Evolutionary conservation across 1,139 yeast species (phyloP), one percentile per base, ranked within the genome.

Genomic region (Trichomonascaceae sp.): DNA sequence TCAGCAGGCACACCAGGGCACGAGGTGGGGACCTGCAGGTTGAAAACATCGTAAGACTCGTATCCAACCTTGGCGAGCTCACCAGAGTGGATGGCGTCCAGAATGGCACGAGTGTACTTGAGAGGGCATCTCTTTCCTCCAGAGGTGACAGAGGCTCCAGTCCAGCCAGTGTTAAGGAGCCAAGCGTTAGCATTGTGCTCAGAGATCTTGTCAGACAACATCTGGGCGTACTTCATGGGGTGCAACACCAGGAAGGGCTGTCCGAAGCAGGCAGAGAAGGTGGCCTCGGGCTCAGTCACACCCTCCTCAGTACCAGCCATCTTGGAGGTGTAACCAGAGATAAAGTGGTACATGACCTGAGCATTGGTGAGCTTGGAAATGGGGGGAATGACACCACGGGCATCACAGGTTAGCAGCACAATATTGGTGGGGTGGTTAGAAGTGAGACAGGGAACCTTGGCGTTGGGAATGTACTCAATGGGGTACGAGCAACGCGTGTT

Each of bases 251-350:
- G 71, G 80, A 89, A 89, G 46, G 98, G 98, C 69, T 89, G 97
- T 55, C 98, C 98, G 62, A 87, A 89, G 70, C 98, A 89, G 38
- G 98, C 95, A 46, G 95, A 82, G 74, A 89, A 89, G 18, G 96
- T 84, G 39, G 97, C 94, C 62, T 82, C 87, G 41, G 98, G 97
- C 67, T 89, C 97, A 45, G 97, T 87, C 48, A 89, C 84, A 64
- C 98, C 98, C 61, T 84, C 93, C 66, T 89, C 98, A 39, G 98
- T 89, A 62, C 98, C 98, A 45, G 98, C 96, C 93, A 89, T 89
- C 75, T 89, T 89, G 41, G 97, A 87, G 44, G 98, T 89, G 74
- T 89, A 89, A 57, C 98, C 98, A 44, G 94, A 80, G 51, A 89
- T 89, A 65, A 89, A 89, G 67, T 89, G 97, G 72, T 89, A 89